Base-by-base conservation (phyloP, 768 basidiomycete species). In the Leccinum incarnatum region DNA sequence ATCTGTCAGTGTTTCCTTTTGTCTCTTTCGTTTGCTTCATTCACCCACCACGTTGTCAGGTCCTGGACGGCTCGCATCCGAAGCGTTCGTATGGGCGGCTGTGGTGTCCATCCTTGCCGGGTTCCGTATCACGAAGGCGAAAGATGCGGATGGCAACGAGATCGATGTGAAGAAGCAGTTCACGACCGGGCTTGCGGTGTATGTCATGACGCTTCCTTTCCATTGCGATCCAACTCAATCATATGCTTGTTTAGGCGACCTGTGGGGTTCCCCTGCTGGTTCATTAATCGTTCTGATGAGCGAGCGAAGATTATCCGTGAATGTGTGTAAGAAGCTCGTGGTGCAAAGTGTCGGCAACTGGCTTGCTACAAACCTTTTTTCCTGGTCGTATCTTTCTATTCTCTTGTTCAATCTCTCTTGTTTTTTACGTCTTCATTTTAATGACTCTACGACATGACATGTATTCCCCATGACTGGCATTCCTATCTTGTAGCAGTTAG, bases 61-160 rank as follows among this genome's bases (percentile, higher is more conserved):
- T 14, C 69, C 69, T 2, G 69, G 69, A 51, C 59, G 70, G 48
- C 68, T 67, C 37, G 57, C 60, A 5, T 54, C 66, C 17, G 68
- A 71, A 40, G 62, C 61, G 17, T 57, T 64, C 40, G 19, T 68
- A 21, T 72, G 69, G 69, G 40, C 58, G 0, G 66, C 68, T 14
- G 34, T 58, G 5, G 70, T 60, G 15, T 67, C 64, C 30, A 66
- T 66, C 10, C 68, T 71, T 15, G 63, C 68, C 8, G 47, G 57
- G 8, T 65, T 70, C 15, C 57, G 46, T 23, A 62, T 71, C 50
- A 54, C 56, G 1, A 70, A 65, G 27, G 69, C 71, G 21, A 68
- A 47, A 36, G 70, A 70, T 42, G 50, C 47, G 7, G 25, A 60
- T 17, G 67, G 67, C 4, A 59, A 54, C 5, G 71, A 68, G n/a